phyloP scores from a whole-genome alignment of 371 early-diverging fungal species.

The Mortierella sp. region DNA sequence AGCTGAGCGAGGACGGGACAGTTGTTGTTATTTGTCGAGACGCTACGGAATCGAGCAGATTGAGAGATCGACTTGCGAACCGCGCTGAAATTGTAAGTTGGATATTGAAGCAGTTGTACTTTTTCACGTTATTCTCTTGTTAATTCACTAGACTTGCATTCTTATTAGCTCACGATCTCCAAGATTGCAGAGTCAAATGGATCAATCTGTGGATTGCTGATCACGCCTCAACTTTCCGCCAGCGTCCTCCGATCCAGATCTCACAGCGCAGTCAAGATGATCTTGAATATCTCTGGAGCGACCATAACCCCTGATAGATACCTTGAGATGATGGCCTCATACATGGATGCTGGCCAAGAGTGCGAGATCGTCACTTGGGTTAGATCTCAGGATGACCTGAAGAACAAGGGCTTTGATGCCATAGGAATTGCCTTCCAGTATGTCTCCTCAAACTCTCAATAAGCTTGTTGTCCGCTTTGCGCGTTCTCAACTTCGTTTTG shows the following conservation, averaged over 20 bases:
- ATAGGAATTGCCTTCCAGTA: slow-evolving; percentile 19
- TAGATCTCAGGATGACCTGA: not conserved
- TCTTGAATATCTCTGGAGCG: slow-evolving; percentile 23
- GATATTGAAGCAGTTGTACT: not conserved
- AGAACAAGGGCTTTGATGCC: slow-evolving; percentile 12
- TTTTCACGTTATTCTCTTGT: not conserved
- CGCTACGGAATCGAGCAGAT: not conserved
- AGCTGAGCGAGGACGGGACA: slow-evolving; percentile 16
- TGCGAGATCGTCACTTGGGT: slow-evolving; percentile 34
- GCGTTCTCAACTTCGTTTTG: no score
- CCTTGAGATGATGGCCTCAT: slow-evolving; percentile 34
- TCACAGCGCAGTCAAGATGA: slow-evolving; percentile 19
- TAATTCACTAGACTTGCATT: not conserved
- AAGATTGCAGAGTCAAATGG: not conserved
- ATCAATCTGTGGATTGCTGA: slow-evolving; percentile 16
- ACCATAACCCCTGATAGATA: slow-evolving; percentile 11
- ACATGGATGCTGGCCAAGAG: slow-evolving; percentile 31
- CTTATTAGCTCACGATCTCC: slow-evolving; percentile 7
- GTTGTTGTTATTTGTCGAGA: slow-evolving; percentile 40
- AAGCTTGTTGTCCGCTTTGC: no score
- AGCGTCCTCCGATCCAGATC: slow-evolving; percentile 4
- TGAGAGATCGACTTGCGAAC: slow-evolving; percentile 18
- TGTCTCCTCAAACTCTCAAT: not conserved
- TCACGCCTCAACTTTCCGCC: slow-evolving; percentile 13
- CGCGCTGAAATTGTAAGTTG: slow-evolving; percentile 22